Conservation (phyloP, 2,329 filamentous ascomycete species). For the Trichoderma sp. region DNA sequence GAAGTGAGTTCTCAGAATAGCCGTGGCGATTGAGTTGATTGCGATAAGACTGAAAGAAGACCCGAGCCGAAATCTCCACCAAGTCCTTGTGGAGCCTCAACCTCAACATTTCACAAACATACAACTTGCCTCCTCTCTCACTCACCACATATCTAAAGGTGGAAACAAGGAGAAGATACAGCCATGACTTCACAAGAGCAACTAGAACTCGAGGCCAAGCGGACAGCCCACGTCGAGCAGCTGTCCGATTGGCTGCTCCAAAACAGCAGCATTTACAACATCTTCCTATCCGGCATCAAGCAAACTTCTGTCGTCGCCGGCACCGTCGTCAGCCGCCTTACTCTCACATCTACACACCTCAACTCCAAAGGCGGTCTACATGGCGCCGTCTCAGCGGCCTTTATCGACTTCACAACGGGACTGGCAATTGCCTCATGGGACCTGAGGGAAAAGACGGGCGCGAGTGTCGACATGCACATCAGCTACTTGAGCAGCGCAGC, state of each 20-base stretch:
- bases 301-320: conserved; percentile 50
- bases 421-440: conserved; percentile 70
- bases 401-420: conserved; percentile 73
- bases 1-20: background rate
- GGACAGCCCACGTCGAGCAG: conserved; percentile 33
- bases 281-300: conserved; percentile 43
- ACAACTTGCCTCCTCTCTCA: background rate
- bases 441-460: conserved; percentile 62
- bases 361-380: conserved; percentile 69
- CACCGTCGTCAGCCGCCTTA: conserved; percentile 49
- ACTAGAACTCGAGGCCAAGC: background rate
- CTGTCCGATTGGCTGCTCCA: conserved; percentile 41
- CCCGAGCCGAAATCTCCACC: background rate
- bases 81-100: conserved; percentile 1
- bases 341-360: conserved; percentile 57
- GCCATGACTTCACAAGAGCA: background rate
- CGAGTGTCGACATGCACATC: conserved; percentile 74
- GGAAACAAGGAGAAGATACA: background rate
- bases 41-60: background rate
- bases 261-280: conserved; percentile 55
- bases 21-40: background rate
- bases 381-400: conserved; percentile 69
- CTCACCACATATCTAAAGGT: background rate
- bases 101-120: background rate
- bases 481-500: conserved; percentile 67